These are phyloP conservation scores for Gaertneriomyces sp. DNA, from an alignment of 192 early-diverging fungal genomes.

Conservation along the genomic window DNA sequence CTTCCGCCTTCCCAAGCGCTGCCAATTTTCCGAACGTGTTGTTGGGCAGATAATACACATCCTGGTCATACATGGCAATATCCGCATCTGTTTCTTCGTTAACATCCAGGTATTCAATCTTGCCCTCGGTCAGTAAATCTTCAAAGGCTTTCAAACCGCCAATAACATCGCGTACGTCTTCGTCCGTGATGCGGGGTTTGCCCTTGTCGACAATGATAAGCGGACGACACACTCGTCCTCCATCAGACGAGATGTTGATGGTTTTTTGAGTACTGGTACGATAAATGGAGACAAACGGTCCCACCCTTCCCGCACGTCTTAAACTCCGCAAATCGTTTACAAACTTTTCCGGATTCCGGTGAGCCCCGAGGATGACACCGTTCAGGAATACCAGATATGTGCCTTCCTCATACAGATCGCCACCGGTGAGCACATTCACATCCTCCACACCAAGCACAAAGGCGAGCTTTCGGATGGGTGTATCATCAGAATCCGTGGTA, in stretches of 20 bases:
- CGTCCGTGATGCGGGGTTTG: slow-evolving; percentile 44
- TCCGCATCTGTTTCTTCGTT: slow-evolving; percentile 97
- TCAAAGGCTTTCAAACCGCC: slow-evolving; percentile 70
- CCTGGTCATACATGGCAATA: slow-evolving; percentile 85
- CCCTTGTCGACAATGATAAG: slow-evolving; percentile 91
- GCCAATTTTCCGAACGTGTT: slow-evolving; percentile 9
- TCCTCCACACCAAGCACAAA: slow-evolving; percentile 92
- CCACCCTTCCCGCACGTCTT: slow-evolving; percentile 81
- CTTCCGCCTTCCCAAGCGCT: neutral
- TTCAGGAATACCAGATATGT: slow-evolving; percentile 91
- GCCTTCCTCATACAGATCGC: slow-evolving; percentile 72
- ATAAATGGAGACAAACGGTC: slow-evolving; percentile 87
- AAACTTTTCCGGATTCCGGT: slow-evolving; percentile 76
- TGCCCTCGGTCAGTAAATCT: slow-evolving; percentile 83
- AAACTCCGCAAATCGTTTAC: slow-evolving; percentile 81
- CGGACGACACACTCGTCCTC: slow-evolving; percentile 94
- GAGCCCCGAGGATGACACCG: slow-evolving; percentile 88
- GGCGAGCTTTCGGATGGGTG: slow-evolving; percentile 67
- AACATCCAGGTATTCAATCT: slow-evolving; percentile 94
- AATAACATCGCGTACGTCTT: slow-evolving; percentile 46
- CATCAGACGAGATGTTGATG: slow-evolving; percentile 90
- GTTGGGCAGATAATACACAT: slow-evolving; percentile 60
- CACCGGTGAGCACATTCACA: slow-evolving; percentile 79
- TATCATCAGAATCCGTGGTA: slow-evolving; percentile 89
- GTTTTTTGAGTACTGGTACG: slow-evolving; percentile 75